Evolutionary conservation across 768 basidiomycete species (phyloP).

Genomic region (Guyanaporus albipodus): DNA sequence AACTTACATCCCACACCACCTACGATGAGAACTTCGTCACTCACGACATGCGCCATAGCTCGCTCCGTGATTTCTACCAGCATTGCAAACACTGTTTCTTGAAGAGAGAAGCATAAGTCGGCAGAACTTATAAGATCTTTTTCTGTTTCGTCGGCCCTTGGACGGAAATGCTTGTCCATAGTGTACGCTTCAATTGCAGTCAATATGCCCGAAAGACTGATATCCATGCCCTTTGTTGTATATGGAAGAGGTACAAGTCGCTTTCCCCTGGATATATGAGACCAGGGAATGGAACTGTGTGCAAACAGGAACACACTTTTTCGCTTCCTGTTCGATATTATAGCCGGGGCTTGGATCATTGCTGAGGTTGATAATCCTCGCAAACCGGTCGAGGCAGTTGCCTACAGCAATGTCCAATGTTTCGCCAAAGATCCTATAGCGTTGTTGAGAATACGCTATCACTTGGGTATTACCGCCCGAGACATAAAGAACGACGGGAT

Average conservation of each 20-base stretch:
- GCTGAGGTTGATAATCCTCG: conserved; percentile 86
- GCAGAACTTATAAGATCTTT: conserved; percentile 84
- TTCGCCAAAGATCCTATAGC: conserved; percentile 98
- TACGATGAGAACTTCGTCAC: conserved; percentile 93
- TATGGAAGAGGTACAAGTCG: conserved; percentile 84
- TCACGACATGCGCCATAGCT: conserved; percentile 98
- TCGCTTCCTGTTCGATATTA: conserved; percentile 96
- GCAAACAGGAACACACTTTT: conserved; percentile 50
- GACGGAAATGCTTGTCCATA: conserved; percentile 76
- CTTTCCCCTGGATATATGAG: conserved; percentile 57
- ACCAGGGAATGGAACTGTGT: background rate
- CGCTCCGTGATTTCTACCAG: conserved; percentile 98
- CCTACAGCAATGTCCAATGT: conserved; percentile 99
- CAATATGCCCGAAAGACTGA: conserved; percentile 92
- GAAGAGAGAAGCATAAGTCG: conserved; percentile 95
- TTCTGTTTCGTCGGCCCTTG: conserved; percentile 33
- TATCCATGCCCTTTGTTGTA: conserved; percentile 97
- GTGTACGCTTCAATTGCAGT: conserved; percentile 88
- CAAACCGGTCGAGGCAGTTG: conserved; percentile 97
- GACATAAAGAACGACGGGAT: conserved; percentile 96
- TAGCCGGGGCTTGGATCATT: conserved; percentile 97
- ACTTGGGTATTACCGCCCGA: conserved; percentile 99
- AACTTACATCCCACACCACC: conserved; percentile 98
- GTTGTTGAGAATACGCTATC: conserved; percentile 95
- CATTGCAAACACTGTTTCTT: conserved; percentile 98